These are phyloP conservation scores for Phytophthora constricta DNA, from an alignment of 352 stramenopile species.

Conservation along the genomic window DNA sequence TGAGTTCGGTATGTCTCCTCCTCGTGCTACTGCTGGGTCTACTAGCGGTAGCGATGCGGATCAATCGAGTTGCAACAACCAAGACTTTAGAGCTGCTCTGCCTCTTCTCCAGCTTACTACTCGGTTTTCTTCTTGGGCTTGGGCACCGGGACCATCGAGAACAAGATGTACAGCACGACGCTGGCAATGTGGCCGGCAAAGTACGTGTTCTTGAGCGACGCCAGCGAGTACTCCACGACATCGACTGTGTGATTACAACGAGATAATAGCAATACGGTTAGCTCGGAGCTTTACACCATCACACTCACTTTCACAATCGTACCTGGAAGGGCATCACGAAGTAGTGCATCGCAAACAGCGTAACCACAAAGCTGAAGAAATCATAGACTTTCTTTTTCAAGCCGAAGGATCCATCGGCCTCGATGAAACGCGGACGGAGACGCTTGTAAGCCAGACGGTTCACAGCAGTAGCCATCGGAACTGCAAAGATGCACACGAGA, in stretches of 20 bases:
- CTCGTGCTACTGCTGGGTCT: slow-evolving; percentile 5
- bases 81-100: slow-evolving; percentile 14
- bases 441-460: slow-evolving; percentile 72
- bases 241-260: no score
- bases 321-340: slow-evolving; percentile 78
- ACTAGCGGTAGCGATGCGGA: slow-evolving; percentile 1
- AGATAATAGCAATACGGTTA: not conserved
- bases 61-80: slow-evolving; percentile 21
- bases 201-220: slow-evolving; percentile 71
- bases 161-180: slow-evolving; percentile 71
- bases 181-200: slow-evolving; percentile 73
- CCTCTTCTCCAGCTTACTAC: slow-evolving; percentile 31
- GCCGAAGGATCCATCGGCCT: slow-evolving; percentile 57
- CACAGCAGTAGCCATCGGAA: slow-evolving; percentile 71
- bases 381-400: slow-evolving; percentile 73
- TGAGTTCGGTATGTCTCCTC: slow-evolving; percentile 13
- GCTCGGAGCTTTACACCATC: not conserved
- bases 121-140: slow-evolving; percentile 66
- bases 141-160: slow-evolving; percentile 64
- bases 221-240: slow-evolving; percentile 76
- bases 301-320: slow-evolving; percentile 3
- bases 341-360: slow-evolving; percentile 66
- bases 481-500: slow-evolving; percentile 22
- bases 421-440: slow-evolving; percentile 71
- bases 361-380: slow-evolving; percentile 52